Evolutionary conservation across 148 eudicot species (phyloP).

Genomic region (Arbutus unedo): DNA sequence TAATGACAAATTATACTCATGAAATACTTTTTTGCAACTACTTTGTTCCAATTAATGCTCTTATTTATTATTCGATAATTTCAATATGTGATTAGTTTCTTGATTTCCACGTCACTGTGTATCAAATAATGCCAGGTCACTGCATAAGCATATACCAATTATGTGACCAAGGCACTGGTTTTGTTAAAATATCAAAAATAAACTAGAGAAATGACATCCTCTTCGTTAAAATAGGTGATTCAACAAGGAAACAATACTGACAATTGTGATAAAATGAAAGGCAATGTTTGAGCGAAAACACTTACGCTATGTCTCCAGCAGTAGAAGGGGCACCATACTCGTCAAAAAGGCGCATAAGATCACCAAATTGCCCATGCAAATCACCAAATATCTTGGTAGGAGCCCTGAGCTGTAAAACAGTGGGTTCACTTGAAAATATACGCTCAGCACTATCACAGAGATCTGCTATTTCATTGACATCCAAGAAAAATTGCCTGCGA

Average conservation of each 20-base stretch:
- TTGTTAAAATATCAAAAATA: background rate
- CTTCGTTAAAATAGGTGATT: background rate
- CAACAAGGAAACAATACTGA: background rate
- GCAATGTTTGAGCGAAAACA: slow-evolving; percentile 13
- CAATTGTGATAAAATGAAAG: background rate
- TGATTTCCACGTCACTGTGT: background rate
- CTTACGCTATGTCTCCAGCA: slow-evolving; percentile 98
- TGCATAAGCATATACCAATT: background rate
- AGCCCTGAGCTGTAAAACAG: slow-evolving; percentile 87
- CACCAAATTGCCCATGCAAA: slow-evolving; percentile 98
- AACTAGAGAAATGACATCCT: background rate
- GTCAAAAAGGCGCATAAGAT: slow-evolving; percentile 97
- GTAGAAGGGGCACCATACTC: slow-evolving; percentile 99
- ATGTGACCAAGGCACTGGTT: background rate
- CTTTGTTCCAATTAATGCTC: background rate
- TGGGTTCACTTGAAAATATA: slow-evolving; percentile 94
- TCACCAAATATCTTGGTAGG: slow-evolving; percentile 99
- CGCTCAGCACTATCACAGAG: slow-evolving; percentile 96
- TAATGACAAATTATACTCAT: background rate
- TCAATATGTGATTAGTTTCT: background rate
- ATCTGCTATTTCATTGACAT: slow-evolving; percentile 94
- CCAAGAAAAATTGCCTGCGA: slow-evolving; percentile 91
- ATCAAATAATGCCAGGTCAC: background rate
- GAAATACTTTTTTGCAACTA: background rate
- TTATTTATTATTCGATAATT: background rate